phyloP scores from a whole-genome alignment of 345 rosid species.

The Populus euphratica region DNA sequence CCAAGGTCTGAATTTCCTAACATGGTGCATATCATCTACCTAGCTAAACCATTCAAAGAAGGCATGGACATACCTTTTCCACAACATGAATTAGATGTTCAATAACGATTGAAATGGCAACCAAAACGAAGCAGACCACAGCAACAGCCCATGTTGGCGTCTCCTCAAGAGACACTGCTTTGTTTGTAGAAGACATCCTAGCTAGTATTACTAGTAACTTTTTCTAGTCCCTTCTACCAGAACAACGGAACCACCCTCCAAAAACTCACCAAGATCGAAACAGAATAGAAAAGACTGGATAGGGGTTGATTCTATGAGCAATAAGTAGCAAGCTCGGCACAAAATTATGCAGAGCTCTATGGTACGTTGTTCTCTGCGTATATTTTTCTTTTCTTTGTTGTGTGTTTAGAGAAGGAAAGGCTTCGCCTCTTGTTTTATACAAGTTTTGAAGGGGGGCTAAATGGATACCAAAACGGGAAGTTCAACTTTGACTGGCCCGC shows the following conservation, averaged over 20 bases:
- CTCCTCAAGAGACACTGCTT: constrained; percentile 49
- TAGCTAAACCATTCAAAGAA: not conserved
- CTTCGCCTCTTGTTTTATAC: not conserved
- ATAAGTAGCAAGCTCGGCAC: not conserved
- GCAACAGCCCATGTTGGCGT: constrained; percentile 98
- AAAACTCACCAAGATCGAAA: not conserved
- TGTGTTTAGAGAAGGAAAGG: not conserved
- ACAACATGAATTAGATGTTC: constrained; percentile 63
- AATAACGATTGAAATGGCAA: constrained; percentile 63
- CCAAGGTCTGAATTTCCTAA: not conserved
- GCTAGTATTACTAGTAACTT: not conserved
- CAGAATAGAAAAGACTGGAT: not conserved
- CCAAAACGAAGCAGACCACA: constrained; percentile 62
- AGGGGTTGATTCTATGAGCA: not conserved
- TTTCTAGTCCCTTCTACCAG: not conserved
- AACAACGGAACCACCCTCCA: not conserved
- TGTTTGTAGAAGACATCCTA: not conserved
- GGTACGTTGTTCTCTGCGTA: not conserved
- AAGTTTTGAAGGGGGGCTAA: not conserved
- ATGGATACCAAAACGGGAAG: not conserved
- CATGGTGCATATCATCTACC: not conserved
- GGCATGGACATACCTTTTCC: constrained; percentile 38
- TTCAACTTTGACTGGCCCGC: constrained; percentile 10
- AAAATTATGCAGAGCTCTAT: not conserved
- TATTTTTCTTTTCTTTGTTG: not conserved